Conservation (phyloP, 1,284 basidiomycete species). For the Cryptococcus sp. region DNA sequence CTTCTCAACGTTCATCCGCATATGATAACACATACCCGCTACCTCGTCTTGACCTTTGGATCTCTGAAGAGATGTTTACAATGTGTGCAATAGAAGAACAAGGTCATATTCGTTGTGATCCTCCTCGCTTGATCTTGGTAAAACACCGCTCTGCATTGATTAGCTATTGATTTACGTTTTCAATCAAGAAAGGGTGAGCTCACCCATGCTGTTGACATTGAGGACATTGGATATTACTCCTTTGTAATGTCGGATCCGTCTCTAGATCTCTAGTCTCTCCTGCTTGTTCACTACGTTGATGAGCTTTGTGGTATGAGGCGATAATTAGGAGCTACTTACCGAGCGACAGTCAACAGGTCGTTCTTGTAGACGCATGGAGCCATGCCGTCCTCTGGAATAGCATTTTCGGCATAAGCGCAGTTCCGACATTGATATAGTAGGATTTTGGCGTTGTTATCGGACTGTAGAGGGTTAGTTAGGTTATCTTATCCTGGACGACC, state of each 20-base stretch:
- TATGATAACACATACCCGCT: neutral
- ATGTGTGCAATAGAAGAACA: conserved; percentile 87
- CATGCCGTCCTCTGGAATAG: conserved; percentile 55
- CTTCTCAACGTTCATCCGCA: no score
- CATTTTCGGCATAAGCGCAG: conserved; percentile 81
- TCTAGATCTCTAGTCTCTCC: conserved; percentile 87
- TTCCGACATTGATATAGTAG: conserved; percentile 93
- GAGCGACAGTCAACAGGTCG: conserved; percentile 86
- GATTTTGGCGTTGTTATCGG: conserved; percentile 75
- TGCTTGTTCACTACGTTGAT: conserved; percentile 68
- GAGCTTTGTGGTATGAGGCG: neutral
- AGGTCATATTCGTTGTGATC: conserved; percentile 71
- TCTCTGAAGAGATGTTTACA: conserved; percentile 76
- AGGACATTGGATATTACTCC: conserved; percentile 48
- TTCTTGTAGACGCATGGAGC: conserved; percentile 83
- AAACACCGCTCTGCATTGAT: conserved; percentile 64
- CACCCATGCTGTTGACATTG: conserved; percentile 44
- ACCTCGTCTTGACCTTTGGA: conserved; percentile 46
- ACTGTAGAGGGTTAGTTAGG: conserved; percentile 52
- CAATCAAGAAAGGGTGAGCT: conserved; percentile 6
- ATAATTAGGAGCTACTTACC: conserved; percentile 56
- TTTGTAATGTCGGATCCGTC: conserved; percentile 76
- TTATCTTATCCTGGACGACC: neutral
- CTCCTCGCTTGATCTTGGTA: conserved; percentile 94
- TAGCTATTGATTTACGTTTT: neutral